Percentiles rank a stretch among this genome's conserved stretches.
These are phyloP conservation scores for Aspergillus sparsus DNA, from an alignment of 495 filamentous ascomycete species.

Conservation along the genomic window DNA sequence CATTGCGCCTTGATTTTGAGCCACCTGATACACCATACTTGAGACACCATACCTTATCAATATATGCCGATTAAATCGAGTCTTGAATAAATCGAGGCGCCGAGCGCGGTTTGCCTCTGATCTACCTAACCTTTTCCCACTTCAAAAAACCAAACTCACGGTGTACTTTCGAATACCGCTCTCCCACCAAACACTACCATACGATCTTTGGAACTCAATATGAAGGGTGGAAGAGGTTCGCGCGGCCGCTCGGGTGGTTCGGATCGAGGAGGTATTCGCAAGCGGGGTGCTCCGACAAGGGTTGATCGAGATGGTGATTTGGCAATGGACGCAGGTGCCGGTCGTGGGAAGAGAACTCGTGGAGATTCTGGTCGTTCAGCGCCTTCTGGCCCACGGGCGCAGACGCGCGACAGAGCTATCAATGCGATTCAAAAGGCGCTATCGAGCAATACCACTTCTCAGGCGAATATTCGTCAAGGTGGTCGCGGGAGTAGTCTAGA, in stretches of 20 bases:
- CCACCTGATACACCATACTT: no score
- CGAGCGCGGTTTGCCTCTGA: slow-evolving; percentile 26
- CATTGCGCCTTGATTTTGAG: no score
- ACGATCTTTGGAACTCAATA: slow-evolving; percentile 25
- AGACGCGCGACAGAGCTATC: slow-evolving; percentile 32
- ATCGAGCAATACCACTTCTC: slow-evolving; percentile 36
- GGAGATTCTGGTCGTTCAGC: slow-evolving; percentile 39
- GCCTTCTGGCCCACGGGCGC: slow-evolving; percentile 25
- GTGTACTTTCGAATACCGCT: neutral
- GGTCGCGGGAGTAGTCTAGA: slow-evolving; percentile 27
- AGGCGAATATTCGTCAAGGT: slow-evolving; percentile 44
- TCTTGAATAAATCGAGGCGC: slow-evolving; percentile 30
- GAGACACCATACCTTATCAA: slow-evolving; percentile 9
- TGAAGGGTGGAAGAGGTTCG: slow-evolving; percentile 40
- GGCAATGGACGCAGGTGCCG: slow-evolving; percentile 63
- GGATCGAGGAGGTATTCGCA: slow-evolving; percentile 69
- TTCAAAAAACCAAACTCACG: neutral
- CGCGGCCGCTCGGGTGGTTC: slow-evolving; percentile 33
- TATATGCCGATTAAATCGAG: slow-evolving; percentile 28
- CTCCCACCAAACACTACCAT: slow-evolving; percentile 2
- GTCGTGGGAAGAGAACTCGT: slow-evolving; percentile 41
- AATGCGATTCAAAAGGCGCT: slow-evolving; percentile 48
- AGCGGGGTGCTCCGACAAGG: slow-evolving; percentile 55
- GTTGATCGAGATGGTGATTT: slow-evolving; percentile 82
- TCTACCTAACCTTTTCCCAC: slow-evolving; percentile 11